Evolutionary conservation across 371 early-diverging fungal species (phyloP).

Genomic region (Rhizopus delemar): DNA sequence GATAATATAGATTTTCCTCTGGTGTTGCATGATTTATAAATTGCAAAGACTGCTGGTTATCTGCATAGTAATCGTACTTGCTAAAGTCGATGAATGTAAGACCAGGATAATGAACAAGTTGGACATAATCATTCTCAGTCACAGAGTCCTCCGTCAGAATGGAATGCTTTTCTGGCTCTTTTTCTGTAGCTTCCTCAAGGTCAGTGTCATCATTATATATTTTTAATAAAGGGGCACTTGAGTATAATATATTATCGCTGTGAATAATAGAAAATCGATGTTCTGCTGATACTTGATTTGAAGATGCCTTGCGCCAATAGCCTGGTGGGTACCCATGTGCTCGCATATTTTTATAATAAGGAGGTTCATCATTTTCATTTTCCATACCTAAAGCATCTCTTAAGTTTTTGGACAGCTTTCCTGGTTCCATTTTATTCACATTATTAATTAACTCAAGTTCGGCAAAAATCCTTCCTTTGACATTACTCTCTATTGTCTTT

Average conservation of each 20-base stretch:
- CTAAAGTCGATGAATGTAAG: too few species aligned
- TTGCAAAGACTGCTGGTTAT: too few species aligned
- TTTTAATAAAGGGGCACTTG: neutral
- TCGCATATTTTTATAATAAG: slow-evolving; percentile 25
- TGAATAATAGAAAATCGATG: neutral
- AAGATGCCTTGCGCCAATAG: slow-evolving; percentile 5
- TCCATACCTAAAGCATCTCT: slow-evolving; percentile 21
- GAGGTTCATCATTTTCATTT: slow-evolving; percentile 14
- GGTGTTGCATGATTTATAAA: too few species aligned
- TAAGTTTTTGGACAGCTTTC: slow-evolving; percentile 15
- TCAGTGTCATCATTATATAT: neutral
- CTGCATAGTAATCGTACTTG: too few species aligned
- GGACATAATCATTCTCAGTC: too few species aligned
- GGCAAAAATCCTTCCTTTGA: neutral
- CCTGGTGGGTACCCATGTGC: slow-evolving; percentile 29
- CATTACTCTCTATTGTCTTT: neutral
- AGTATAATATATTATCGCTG: neutral
- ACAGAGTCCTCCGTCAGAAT: neutral
- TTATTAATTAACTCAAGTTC: neutral
- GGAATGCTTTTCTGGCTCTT: neutral
- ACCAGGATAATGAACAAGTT: neutral
- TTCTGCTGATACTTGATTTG: neutral
- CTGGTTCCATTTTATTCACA: slow-evolving; percentile 10
- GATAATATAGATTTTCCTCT: too few species aligned
- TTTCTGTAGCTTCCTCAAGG: neutral